A percentile compares a stretch with the other conserved stretches of the same genome.
These are phyloP conservation scores for Aciculosporium take DNA, from an alignment of 2,329 filamentous ascomycete genomes.

Conservation along the genomic window DNA sequence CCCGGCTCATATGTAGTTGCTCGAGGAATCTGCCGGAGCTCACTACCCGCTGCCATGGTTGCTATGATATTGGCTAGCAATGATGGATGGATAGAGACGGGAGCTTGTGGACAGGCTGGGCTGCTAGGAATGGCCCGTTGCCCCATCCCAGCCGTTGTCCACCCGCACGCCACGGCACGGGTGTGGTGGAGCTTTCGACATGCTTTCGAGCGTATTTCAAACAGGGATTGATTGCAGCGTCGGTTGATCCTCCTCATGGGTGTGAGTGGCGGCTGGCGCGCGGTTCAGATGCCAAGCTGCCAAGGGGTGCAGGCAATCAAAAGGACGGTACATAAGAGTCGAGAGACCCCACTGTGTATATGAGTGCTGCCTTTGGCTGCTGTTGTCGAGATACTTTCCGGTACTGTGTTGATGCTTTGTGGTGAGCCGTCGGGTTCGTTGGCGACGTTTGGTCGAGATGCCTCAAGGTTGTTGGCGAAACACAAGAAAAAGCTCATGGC, in stretches of 20 bases:
- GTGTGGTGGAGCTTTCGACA: not conserved
- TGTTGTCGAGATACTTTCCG: no score
- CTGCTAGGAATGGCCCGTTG: conserved; percentile 2
- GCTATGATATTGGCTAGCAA: not conserved
- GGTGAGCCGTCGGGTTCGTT: no score
- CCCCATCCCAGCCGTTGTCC: conserved; percentile 5
- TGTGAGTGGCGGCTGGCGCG: not conserved
- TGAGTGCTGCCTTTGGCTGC: no score
- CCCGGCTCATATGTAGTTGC: no score
- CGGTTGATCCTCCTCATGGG: not conserved
- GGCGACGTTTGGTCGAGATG: not conserved
- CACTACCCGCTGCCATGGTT: no score
- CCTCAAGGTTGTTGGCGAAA: no score
- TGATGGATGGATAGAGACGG: not conserved
- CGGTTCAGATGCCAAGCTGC: not conserved
- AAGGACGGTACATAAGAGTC: not conserved
- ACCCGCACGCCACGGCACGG: not conserved
- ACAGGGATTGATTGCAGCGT: not conserved
- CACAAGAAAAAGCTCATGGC: no score
- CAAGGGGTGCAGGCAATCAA: not conserved
- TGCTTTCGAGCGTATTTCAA: not conserved
- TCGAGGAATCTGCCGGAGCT: no score
- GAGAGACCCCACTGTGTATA: no score
- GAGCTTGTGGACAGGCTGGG: not conserved
- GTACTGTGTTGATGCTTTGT: no score